Evolutionary conservation across 257 asterid genomes (phyloP).

Genomic region (Perilla frutescens): DNA sequence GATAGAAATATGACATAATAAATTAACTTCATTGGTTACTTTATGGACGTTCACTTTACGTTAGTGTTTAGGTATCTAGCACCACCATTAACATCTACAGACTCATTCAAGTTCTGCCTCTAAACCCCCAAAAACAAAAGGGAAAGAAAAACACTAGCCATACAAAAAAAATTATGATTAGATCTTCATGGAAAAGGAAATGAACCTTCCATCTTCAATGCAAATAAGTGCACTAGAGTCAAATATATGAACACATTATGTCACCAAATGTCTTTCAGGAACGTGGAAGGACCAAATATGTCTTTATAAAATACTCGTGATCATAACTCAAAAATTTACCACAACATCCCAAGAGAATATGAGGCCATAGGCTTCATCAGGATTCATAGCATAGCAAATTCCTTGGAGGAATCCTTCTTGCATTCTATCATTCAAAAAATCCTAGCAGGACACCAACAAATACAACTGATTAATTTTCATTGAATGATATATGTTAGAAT

Average conservation of each 20-base stretch:
- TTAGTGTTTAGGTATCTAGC: neutral
- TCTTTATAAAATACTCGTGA: neutral
- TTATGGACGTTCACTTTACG: conserved; percentile 17
- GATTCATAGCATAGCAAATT: conserved; percentile 97
- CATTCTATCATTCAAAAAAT: conserved; percentile 82
- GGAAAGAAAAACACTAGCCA: neutral
- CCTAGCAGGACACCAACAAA: conserved; percentile 51
- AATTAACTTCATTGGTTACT: conserved; percentile 8
- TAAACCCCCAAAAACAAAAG: neutral
- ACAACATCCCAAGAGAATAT: conserved; percentile 98
- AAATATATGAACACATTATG: neutral
- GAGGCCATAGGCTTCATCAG: conserved; percentile 98
- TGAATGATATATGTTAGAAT: too few species aligned
- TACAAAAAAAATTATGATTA: neutral
- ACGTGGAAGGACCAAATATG: neutral
- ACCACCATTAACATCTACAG: neutral
- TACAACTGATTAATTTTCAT: neutral
- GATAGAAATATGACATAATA: neutral
- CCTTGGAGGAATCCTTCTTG: conserved; percentile 94
- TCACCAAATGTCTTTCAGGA: neutral
- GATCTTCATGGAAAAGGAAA: neutral
- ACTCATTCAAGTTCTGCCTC: neutral
- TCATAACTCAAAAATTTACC: conserved; percentile 55
- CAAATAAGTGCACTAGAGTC: too few species aligned
- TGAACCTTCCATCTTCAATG: neutral